Evolutionary conservation across 208 protist genomes (phyloP).

Genomic region (Novymonas esmeraldas): DNA sequence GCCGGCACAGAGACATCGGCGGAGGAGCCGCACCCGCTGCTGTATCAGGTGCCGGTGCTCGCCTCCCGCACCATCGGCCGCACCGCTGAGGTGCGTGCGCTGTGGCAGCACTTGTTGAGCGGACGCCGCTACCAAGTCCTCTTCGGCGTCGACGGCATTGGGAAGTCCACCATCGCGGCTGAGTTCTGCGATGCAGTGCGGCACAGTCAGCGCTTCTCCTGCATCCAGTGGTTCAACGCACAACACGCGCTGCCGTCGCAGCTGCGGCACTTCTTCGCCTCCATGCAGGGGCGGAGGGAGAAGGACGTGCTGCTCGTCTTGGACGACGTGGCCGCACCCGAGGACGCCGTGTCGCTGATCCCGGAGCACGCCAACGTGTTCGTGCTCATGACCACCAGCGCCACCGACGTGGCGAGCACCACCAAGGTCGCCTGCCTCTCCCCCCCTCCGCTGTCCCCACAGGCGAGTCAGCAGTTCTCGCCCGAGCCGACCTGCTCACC

Average conservation of each 20-base stretch:
- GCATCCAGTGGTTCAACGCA: constrained; percentile 87
- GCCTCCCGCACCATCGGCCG: constrained; percentile 58
- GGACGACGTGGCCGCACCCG: constrained; percentile 61
- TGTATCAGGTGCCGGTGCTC: constrained; percentile 73
- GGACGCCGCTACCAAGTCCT: constrained; percentile 75
- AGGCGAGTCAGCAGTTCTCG: constrained; percentile 41
- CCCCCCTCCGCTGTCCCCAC: constrained; percentile 39
- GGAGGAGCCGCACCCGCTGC: constrained; percentile 50
- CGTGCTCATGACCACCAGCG: constrained; percentile 65
- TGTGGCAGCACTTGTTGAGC: constrained; percentile 86
- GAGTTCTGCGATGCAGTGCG: constrained; percentile 80
- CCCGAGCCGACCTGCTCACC: constrained; percentile 30
- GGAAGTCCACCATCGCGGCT: constrained; percentile 85
- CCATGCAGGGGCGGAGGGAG: constrained; percentile 78
- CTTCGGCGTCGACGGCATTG: constrained; percentile 77
- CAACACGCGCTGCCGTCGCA: constrained; percentile 33
- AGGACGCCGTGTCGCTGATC: constrained; percentile 31
- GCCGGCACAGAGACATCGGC: constrained; percentile 3
- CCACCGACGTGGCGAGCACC: constrained; percentile 17
- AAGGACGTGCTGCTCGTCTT: constrained; percentile 82
- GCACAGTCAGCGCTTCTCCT: constrained; percentile 79
- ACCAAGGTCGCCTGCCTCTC: constrained; percentile 35
- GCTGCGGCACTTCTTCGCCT: constrained; percentile 67
- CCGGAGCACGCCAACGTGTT: constrained; percentile 72
- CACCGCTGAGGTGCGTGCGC: constrained; percentile 60